A percentile compares a stretch with the other conserved stretches of the same genome.
These are phyloP conservation scores for Hanseniaspora pseudoguilliermondii DNA, from an alignment of 805 yeast genomes.

Conservation along the genomic window DNA sequence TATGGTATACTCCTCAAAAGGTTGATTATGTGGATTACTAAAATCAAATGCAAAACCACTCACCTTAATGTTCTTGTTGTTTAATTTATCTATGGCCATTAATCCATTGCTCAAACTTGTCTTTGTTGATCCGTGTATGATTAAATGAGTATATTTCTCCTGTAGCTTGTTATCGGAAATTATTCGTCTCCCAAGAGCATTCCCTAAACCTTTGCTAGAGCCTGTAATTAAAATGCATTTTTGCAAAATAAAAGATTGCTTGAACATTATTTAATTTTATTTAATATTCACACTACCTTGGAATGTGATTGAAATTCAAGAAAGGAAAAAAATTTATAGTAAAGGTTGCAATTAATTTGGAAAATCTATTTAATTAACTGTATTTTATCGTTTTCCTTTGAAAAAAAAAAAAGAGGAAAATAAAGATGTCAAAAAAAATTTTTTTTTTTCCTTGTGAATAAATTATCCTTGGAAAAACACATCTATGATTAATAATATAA, in stretches of 20 bases:
- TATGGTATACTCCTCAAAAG: neutral
- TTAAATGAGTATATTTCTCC: neutral
- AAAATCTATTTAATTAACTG: too few relatives aligned
- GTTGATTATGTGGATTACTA: neutral
- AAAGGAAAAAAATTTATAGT: too few relatives aligned
- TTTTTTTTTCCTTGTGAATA: too few relatives aligned
- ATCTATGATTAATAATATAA: too few relatives aligned
- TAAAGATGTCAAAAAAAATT: too few relatives aligned
- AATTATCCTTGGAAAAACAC: too few relatives aligned
- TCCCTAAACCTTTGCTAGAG: conserved; percentile 34
- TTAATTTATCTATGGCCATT: neutral
- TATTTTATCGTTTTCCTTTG: too few relatives aligned
- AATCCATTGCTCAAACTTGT: neutral
- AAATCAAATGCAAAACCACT: conserved; percentile 2
- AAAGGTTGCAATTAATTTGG: too few relatives aligned
- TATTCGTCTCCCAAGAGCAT: conserved; percentile 21
- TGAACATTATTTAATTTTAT: neutral
- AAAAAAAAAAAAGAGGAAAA: too few relatives aligned
- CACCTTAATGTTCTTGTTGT: neutral
- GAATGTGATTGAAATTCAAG: neutral
- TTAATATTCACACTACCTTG: neutral
- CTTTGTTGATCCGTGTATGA: conserved; percentile 4
- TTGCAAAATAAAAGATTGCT: neutral
- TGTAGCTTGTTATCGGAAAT: neutral
- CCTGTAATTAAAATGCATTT: conserved; percentile 29